These are phyloP conservation scores for Cordyceps fumosorosea DNA, from an alignment of 2,329 filamentous ascomycete genomes.

Conservation along the genomic window DNA sequence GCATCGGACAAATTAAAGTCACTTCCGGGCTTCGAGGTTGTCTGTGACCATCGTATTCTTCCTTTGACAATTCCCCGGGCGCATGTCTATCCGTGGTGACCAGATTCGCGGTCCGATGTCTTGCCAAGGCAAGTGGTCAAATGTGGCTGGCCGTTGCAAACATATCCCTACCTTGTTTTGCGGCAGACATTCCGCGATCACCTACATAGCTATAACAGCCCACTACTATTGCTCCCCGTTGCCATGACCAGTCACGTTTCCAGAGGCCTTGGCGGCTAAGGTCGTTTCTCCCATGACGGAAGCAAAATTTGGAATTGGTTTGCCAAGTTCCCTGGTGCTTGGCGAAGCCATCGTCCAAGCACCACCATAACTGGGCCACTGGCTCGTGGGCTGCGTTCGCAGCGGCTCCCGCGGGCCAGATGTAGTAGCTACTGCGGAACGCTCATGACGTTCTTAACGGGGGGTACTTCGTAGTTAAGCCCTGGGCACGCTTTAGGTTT, in stretches of 20 bases:
- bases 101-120: not conserved
- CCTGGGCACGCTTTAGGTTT: not conserved
- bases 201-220: not conserved
- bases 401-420: not conserved
- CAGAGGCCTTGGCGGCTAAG: not conserved
- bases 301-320: not conserved
- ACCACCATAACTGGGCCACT: not conserved
- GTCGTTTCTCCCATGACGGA: not conserved
- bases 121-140: not conserved
- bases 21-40: not conserved
- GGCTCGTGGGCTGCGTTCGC: not conserved
- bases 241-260: not conserved
- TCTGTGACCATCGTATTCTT: not conserved
- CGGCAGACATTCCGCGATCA: not conserved
- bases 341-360: not conserved
- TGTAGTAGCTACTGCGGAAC: not conserved
- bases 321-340: not conserved
- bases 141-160: conserved; percentile 2
- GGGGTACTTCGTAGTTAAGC: not conserved
- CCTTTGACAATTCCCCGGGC: not conserved
- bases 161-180: conserved; percentile 1
- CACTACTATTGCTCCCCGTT: not conserved
- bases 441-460: not conserved
- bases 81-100: not conserved
- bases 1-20: not conserved